phyloP scores from a whole-genome alignment of 2,329 filamentous ascomycete genomes.

The Cladosporium sp. region DNA sequence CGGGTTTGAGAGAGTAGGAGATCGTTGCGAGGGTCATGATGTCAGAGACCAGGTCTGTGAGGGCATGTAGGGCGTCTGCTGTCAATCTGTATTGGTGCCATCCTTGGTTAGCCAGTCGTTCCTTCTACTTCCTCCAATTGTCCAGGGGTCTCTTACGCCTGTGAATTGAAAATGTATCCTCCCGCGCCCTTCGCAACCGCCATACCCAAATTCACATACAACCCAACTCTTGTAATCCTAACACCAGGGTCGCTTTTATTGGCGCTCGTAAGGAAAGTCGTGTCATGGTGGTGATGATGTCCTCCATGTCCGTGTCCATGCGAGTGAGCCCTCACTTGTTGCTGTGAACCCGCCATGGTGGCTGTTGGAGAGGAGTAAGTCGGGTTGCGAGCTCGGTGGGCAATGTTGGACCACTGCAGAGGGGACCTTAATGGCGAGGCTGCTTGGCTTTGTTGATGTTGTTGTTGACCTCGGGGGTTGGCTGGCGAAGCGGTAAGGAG shows the following conservation, averaged over 20 bases:
- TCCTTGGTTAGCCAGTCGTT: constrained; percentile 7
- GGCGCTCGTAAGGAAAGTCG: constrained; percentile 73
- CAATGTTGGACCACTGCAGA: constrained; percentile 37
- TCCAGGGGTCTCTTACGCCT: constrained; percentile 49
- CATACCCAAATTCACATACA: constrained; percentile 91
- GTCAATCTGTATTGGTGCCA: constrained; percentile 25
- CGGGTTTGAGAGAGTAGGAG: constrained; percentile 85
- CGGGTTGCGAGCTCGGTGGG: constrained; percentile 30
- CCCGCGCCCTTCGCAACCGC: constrained; percentile 89
- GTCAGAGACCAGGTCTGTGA: constrained; percentile 94
- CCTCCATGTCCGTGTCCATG: constrained; percentile 55
- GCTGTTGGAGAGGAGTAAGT: neutral
- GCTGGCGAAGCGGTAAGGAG: constrained; percentile 14
- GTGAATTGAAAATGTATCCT: constrained; percentile 92
- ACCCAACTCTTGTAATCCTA: constrained; percentile 84
- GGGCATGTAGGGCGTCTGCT: constrained; percentile 90
- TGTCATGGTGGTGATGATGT: constrained; percentile 78
- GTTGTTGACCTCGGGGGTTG: neutral
- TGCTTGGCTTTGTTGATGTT: constrained; percentile 2
- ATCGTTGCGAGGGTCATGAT: constrained; percentile 92
- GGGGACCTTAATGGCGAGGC: constrained; percentile 23
- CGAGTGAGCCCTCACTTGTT: constrained; percentile 32
- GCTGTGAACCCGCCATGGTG: constrained; percentile 19
- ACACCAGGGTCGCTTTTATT: constrained; percentile 93
- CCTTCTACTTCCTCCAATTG: neutral